Evolutionary conservation across 441 rosid genomes (phyloP), one percentile per base, ranked within the genome.

Genomic region (Populus trichocarpa): DNA sequence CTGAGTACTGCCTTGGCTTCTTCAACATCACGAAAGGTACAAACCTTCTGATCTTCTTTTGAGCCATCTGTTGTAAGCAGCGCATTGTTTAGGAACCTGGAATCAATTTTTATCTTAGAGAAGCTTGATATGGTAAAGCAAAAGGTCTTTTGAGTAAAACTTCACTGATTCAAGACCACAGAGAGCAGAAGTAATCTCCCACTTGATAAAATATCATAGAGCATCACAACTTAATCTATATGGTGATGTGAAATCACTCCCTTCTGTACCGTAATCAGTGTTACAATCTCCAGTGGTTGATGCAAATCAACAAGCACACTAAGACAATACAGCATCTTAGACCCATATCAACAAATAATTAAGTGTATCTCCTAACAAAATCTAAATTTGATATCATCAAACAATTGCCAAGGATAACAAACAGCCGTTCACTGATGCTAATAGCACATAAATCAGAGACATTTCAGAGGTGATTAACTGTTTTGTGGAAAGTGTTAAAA

Each of bases 11-110:
- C 76, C 80, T 91, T 92, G 5, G 92, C 89, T 78, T 89, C 92
- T 80, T 92, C 92, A 53, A 92, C 85, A 72, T 90, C 95, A 67
- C 79, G 79, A 18, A 86, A 22, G 72, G 81, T 89, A 77, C 91
- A 89, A 18, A 77, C 70, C 6, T 71, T 80, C 40, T 28, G 75
- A 23, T 33, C 8, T 32, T 81, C 86, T 79, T 67, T 73, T 20
- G 89, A 84, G 77, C 90, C 89, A 73, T 82, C 83, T 14, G 87
- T 85, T 35, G 83, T 77, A 71, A 89, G 81, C 82, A 91, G 79
- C 40, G 96, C 96, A 79, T 86, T 91, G 75, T 86, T 83, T 57
- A 92, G 91, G 72, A 87, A 87, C 80, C 89, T 90, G 69, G 8
- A 77, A 71, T 22, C 73, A 30, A 9, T 46, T 32, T 18, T 18